phyloP scores from a whole-genome alignment of 352 stramenopile species.

The Pythium apleroticum region DNA sequence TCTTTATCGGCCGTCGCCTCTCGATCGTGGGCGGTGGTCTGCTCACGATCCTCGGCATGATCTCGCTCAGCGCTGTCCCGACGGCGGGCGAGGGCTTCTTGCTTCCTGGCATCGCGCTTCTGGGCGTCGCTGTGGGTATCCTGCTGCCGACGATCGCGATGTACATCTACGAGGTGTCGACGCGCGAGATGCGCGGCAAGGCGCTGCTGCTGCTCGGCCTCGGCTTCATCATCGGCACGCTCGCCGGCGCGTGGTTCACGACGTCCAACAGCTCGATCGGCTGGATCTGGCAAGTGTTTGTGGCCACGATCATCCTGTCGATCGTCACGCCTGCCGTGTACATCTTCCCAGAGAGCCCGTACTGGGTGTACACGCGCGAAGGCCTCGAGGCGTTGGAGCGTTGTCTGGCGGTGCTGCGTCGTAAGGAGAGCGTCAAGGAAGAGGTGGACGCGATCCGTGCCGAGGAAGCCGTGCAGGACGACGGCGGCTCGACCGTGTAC shows the following conservation, averaged over 20 bases:
- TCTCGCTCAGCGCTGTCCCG: constrained; percentile 63
- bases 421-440: constrained; percentile 71
- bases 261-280: constrained; percentile 69
- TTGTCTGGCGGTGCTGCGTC: constrained; percentile 67
- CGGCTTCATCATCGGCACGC: constrained; percentile 65
- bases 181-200: constrained; percentile 81
- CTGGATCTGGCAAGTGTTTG: constrained; percentile 87
- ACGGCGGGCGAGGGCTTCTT: constrained; percentile 52
- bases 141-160: constrained; percentile 71
- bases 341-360: constrained; percentile 85
- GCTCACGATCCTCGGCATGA: constrained; percentile 67
- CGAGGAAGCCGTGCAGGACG: constrained; percentile 47
- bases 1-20: constrained; percentile 74
- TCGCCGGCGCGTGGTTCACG: constrained; percentile 67
- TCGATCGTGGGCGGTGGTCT: constrained; percentile 72
- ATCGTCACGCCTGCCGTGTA: constrained; percentile 81
- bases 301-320: constrained; percentile 71
- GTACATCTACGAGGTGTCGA: constrained; percentile 89
- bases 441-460: constrained; percentile 80
- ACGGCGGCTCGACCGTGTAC: constrained; percentile 37
- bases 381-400: constrained; percentile 73
- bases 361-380: constrained; percentile 82
- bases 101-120: constrained; percentile 58
- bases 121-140: constrained; percentile 60
- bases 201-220: constrained; percentile 70